These are phyloP conservation scores for Prunus mume DNA, from an alignment of 306 rosid genomes.

Conservation along the genomic window DNA sequence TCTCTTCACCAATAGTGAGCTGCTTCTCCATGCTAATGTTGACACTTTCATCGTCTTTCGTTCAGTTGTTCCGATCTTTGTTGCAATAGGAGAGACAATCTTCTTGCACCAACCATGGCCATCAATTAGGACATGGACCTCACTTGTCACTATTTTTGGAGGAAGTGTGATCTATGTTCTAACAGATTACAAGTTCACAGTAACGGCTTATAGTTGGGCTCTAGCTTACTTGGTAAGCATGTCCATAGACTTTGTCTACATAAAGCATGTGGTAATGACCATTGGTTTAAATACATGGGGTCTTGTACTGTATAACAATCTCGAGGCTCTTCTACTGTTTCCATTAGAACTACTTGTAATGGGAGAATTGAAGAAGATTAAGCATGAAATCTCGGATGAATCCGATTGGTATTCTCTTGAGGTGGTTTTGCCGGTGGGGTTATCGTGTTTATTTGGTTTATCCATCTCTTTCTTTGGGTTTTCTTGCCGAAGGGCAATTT, in stretches of 20 bases:
- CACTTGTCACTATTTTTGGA: conserved; percentile 64
- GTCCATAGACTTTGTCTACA: conserved; percentile 75
- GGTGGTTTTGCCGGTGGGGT: conserved; percentile 60
- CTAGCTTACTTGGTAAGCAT: conserved; percentile 65
- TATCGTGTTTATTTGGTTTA: conserved; percentile 69
- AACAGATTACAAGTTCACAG: conserved; percentile 69
- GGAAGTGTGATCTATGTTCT: conserved; percentile 74
- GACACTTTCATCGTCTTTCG: conserved; percentile 86
- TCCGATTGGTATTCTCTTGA: conserved; percentile 56
- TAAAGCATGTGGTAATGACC: conserved; percentile 75
- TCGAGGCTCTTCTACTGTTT: conserved; percentile 67
- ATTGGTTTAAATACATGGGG: conserved; percentile 78
- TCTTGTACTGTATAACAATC: conserved; percentile 69
- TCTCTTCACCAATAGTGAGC: conserved; percentile 82
- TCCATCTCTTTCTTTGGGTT: conserved; percentile 82
- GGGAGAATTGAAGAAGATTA: conserved; percentile 79
- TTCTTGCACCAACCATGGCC: conserved; percentile 87
- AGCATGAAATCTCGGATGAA: conserved; percentile 65
- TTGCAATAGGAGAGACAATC: conserved; percentile 81
- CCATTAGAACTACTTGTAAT: conserved; percentile 70
- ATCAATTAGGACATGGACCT: conserved; percentile 56
- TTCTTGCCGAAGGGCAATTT: conserved; percentile 80
- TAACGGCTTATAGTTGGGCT: conserved; percentile 72
- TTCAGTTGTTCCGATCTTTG: conserved; percentile 72
- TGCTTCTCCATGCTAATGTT: conserved; percentile 84